Conservation (phyloP, 2,329 filamentous ascomycete genomes). For the Fusarium guadeloupense region DNA sequence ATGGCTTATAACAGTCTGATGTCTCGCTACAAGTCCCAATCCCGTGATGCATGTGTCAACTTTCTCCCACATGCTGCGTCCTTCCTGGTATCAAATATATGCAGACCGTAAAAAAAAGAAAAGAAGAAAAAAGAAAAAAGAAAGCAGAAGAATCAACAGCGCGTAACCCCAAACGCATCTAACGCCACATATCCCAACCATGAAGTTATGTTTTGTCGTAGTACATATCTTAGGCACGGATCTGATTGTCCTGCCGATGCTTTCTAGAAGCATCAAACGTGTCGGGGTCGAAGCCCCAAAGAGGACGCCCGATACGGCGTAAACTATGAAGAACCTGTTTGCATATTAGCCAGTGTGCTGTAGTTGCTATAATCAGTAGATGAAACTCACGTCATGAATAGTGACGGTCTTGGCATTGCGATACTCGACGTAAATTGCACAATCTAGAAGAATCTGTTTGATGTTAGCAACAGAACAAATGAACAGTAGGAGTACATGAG, state of each 20-base stretch:
- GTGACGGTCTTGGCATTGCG: slow-evolving; percentile 69
- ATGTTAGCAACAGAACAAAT: slow-evolving; percentile 12
- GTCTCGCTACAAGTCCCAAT: not conserved
- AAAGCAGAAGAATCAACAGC: not conserved
- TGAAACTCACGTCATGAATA: slow-evolving; percentile 63
- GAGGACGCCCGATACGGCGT: slow-evolving; percentile 57
- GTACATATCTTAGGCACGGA: not conserved
- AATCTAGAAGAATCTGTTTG: slow-evolving; percentile 61
- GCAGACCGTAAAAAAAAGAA: not conserved
- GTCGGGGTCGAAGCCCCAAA: slow-evolving; percentile 67
- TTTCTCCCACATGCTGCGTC: not conserved
- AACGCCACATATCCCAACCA: not conserved
- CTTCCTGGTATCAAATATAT: not conserved
- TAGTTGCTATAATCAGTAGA: too few relatives aligned
- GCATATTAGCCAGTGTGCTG: slow-evolving; percentile 7
- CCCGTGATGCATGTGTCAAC: not conserved
- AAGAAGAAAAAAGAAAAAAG: too few relatives aligned
- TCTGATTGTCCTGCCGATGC: not conserved
- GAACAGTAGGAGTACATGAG: not conserved
- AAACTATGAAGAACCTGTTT: slow-evolving; percentile 65
- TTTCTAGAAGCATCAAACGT: slow-evolving; percentile 39
- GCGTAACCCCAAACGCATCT: not conserved
- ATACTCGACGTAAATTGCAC: slow-evolving; percentile 63
- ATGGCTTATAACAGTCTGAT: slow-evolving; percentile 21
- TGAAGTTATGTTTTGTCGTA: not conserved